Conservation (phyloP, 2,329 filamentous ascomycete genomes). For the Colletotrichum siamense region DNA sequence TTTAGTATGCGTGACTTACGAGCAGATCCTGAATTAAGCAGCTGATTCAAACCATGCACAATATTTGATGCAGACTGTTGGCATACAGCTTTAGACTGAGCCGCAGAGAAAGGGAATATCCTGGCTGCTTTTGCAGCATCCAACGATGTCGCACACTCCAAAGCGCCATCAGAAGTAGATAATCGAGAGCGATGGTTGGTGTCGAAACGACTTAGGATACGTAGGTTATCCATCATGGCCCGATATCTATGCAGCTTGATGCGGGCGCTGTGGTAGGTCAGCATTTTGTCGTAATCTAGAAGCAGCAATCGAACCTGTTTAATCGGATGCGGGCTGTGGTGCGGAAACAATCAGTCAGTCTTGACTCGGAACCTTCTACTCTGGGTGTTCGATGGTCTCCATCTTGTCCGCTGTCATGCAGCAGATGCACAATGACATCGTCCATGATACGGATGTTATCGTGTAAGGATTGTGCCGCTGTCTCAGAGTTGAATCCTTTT, state of each 20-base stretch:
- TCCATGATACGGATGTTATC: background rate
- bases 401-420: background rate
- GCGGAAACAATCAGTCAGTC: background rate
- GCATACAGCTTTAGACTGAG: background rate
- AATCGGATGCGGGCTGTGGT: background rate
- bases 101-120: background rate
- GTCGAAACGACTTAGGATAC: background rate
- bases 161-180: fast-evolving
- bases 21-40: background rate
- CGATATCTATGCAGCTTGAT: background rate
- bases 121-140: background rate
- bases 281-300: fast-evolving
- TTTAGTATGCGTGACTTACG: background rate
- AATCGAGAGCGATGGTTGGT: background rate
- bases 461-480: background rate
- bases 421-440: background rate
- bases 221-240: background rate
- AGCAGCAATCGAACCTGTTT: background rate
- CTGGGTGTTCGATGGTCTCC: background rate
- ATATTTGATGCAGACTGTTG: background rate
- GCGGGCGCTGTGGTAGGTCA: background rate
- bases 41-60: background rate
- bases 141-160: background rate
- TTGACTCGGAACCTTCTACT: background rate
- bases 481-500: background rate